Evolutionary conservation across 352 stramenopile species (phyloP).

Genomic region (Globisporangium echinulatum): DNA sequence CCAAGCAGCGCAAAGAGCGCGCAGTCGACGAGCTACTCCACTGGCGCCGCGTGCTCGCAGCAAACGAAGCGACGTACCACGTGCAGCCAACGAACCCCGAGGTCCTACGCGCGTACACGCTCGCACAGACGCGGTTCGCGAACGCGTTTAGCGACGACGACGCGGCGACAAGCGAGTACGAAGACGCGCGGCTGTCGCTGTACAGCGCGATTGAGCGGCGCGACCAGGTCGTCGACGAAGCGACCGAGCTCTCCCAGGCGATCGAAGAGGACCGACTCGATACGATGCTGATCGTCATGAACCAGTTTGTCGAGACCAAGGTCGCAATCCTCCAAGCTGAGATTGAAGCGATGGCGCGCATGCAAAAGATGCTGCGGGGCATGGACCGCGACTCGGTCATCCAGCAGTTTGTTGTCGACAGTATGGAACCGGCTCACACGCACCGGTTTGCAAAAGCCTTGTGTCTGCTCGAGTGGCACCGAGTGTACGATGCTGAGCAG

Average conservation of each 20-base stretch:
- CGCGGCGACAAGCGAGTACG: slow-evolving; percentile 46
- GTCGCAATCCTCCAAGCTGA: slow-evolving; percentile 75
- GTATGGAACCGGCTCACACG: slow-evolving; percentile 74
- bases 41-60: slow-evolving; percentile 66
- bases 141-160: slow-evolving; percentile 64
- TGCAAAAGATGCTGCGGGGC: slow-evolving; percentile 58
- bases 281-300: slow-evolving; percentile 78
- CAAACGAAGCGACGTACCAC: slow-evolving; percentile 77
- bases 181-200: slow-evolving; percentile 45
- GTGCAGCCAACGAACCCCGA: slow-evolving; percentile 77
- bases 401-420: slow-evolving; percentile 82
- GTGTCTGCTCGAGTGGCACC: slow-evolving; percentile 77
- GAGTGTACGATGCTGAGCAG: slow-evolving; percentile 59
- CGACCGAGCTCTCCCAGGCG: slow-evolving; percentile 67
- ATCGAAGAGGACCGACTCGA: slow-evolving; percentile 82
- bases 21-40: slow-evolving; percentile 66
- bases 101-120: slow-evolving; percentile 57
- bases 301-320: slow-evolving; percentile 83
- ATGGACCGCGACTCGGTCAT: slow-evolving; percentile 83
- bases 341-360: slow-evolving; percentile 63
- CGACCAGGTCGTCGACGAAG: slow-evolving; percentile 79
- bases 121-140: slow-evolving; percentile 53
- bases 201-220: slow-evolving; percentile 61
- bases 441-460: slow-evolving; percentile 73
- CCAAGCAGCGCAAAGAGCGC: slow-evolving; percentile 45